These are phyloP conservation scores for Postia placenta DNA, from an alignment of 768 basidiomycete genomes.

Conservation along the genomic window DNA sequence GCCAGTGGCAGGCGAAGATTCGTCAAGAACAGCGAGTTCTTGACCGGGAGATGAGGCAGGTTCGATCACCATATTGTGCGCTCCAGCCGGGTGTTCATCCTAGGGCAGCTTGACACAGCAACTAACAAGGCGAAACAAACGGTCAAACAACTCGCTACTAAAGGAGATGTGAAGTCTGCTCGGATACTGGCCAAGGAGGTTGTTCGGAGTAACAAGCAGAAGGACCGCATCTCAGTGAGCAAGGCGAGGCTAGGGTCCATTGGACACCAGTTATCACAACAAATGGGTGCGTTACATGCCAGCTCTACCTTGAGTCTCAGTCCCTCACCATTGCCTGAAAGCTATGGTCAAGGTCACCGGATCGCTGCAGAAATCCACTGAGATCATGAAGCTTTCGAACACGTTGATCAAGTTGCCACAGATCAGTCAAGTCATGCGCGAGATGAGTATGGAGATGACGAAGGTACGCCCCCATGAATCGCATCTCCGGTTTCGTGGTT, in stretches of 20 bases:
- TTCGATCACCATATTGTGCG: slow-evolving; percentile 33
- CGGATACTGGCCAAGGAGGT: slow-evolving; percentile 90
- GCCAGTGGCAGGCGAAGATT: slow-evolving; percentile 86
- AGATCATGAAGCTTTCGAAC: slow-evolving; percentile 99
- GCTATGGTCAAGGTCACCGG: slow-evolving; percentile 97
- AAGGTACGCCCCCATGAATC: slow-evolving; percentile 50
- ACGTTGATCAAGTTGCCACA: slow-evolving; percentile 87
- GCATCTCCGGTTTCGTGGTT: neutral
- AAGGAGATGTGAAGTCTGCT: slow-evolving; percentile 90
- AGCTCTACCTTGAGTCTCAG: neutral
- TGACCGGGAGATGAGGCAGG: slow-evolving; percentile 95
- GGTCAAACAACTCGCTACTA: slow-evolving; percentile 84
- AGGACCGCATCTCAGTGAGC: slow-evolving; percentile 83
- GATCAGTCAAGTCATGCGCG: slow-evolving; percentile 87
- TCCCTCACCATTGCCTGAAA: slow-evolving; percentile 24
- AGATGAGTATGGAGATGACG: slow-evolving; percentile 99
- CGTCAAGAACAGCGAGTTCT: slow-evolving; percentile 75
- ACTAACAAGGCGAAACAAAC: slow-evolving; percentile 73
- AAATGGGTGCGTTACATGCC: slow-evolving; percentile 62
- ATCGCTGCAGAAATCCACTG: slow-evolving; percentile 94
- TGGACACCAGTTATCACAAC: slow-evolving; percentile 81
- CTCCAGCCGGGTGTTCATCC: slow-evolving; percentile 4
- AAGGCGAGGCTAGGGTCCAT: slow-evolving; percentile 93
- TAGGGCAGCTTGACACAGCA: slow-evolving; percentile 67
- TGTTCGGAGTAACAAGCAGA: slow-evolving; percentile 93